Evolutionary conservation across 768 basidiomycete genomes (phyloP).

Genomic region (Ephemerocybe angulata): DNA sequence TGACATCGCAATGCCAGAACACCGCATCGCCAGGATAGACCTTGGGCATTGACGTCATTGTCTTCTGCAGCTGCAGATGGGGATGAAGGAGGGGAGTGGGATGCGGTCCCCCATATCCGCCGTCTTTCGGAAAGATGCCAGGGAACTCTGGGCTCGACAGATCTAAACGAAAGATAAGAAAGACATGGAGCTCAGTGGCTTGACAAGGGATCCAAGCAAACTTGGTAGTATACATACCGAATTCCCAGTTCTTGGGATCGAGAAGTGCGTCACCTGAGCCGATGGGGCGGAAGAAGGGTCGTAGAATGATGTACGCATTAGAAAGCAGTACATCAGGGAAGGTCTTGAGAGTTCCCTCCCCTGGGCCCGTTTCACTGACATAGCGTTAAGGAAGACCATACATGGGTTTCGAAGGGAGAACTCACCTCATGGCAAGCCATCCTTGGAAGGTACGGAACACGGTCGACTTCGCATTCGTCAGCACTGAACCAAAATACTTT

Average conservation of each 20-base stretch:
- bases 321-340: conserved; percentile 64
- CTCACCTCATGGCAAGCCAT: conserved; percentile 69
- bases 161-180: background rate
- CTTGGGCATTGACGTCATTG: conserved; percentile 68
- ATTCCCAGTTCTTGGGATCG: conserved; percentile 52
- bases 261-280: conserved; percentile 38
- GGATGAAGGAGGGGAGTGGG: conserved; percentile 61
- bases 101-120: conserved; percentile 39
- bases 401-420: background rate
- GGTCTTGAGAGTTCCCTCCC: conserved; percentile 64
- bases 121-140: conserved; percentile 40
- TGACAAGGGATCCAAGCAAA: too few species aligned
- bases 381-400: conserved; percentile 9
- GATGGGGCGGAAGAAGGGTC: conserved; percentile 71
- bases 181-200: background rate
- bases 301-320: conserved; percentile 68
- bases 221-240: conserved; percentile 33
- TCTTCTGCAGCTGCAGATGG: conserved; percentile 57
- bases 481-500: too few species aligned
- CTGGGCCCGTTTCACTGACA: conserved; percentile 58
- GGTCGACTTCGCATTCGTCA: too few species aligned
- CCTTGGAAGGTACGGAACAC: conserved; percentile 70
- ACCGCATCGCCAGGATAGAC: conserved; percentile 76
- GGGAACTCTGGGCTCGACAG: conserved; percentile 32
- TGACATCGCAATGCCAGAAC: conserved; percentile 69